Evolutionary conservation across 768 basidiomycete genomes (phyloP).

Genomic region (Kwoniella mangroviensis): DNA sequence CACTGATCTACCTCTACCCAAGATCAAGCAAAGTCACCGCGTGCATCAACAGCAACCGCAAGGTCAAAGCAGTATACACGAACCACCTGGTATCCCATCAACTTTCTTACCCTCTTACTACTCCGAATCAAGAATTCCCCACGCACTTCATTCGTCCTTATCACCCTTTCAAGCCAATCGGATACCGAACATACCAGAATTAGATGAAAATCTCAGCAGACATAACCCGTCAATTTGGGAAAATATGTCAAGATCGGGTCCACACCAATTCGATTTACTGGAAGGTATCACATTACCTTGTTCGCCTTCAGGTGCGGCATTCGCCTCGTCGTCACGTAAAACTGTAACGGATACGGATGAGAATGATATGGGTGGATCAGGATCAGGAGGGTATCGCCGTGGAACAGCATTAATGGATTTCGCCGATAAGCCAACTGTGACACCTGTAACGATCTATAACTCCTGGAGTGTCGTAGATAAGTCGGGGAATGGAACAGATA

Average conservation of each 20-base stretch:
- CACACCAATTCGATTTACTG: not conserved
- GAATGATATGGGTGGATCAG: not conserved
- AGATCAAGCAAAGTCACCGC: not conserved
- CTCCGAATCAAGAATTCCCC: conserved; percentile 14
- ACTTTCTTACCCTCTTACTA: conserved; percentile 23
- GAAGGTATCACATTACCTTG: conserved; percentile 12
- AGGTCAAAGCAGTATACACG: conserved; percentile 1
- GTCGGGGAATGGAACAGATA: not conserved
- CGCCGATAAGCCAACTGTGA: conserved; percentile 3
- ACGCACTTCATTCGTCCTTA: not conserved
- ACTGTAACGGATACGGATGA: not conserved
- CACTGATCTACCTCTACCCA: conserved; percentile 11
- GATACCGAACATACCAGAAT: not conserved
- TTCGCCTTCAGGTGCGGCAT: not conserved
- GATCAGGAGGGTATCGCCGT: not conserved
- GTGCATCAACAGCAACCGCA: not conserved
- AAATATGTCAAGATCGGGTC: conserved; percentile 6
- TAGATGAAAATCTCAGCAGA: not conserved
- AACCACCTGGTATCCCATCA: conserved; percentile 10
- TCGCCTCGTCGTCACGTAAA: not conserved
- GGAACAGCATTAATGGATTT: conserved; percentile 18
- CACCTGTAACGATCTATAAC: not conserved
- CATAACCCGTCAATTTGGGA: conserved; percentile 7
- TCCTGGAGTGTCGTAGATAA: not conserved
- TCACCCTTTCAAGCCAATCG: not conserved